phyloP scores from a whole-genome alignment of 352 stramenopile species.

The Bremia lactucae region DNA sequence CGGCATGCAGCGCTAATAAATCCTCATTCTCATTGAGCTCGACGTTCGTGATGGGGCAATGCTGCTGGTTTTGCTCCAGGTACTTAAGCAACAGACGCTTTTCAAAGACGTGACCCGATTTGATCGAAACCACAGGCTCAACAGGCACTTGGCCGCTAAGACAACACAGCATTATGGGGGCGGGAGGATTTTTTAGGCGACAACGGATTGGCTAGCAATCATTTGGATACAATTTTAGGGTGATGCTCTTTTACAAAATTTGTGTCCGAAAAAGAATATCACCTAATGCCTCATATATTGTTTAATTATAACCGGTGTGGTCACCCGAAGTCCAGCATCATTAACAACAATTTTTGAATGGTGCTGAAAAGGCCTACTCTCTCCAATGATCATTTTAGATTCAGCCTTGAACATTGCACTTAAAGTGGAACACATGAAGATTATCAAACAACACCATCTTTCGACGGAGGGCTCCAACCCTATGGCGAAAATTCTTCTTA shows the following conservation, averaged over 20 bases:
- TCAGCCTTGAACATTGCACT: no score
- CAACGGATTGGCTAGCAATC: slow-evolving; percentile 5
- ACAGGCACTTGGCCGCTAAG: slow-evolving; percentile 74
- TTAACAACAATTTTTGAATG: no score
- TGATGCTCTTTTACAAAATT: no score
- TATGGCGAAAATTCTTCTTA: slow-evolving; percentile 27
- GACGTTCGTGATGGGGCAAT: slow-evolving; percentile 62
- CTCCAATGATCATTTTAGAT: no score
- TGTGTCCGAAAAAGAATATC: no score
- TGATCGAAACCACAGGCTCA: slow-evolving; percentile 75
- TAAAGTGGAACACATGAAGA: slow-evolving; percentile 22
- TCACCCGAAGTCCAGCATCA: no score
- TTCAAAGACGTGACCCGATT: slow-evolving; percentile 84
- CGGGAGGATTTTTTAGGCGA: slow-evolving; percentile 3
- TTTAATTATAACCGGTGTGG: no score
- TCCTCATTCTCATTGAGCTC: slow-evolving; percentile 51
- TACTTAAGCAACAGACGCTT: slow-evolving; percentile 80
- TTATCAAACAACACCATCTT: slow-evolving; percentile 34
- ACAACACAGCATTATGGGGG: slow-evolving; percentile 51
- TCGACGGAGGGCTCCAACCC: slow-evolving; percentile 32
- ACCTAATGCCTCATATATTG: no score
- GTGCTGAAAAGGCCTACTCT: no score
- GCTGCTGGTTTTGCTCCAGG: slow-evolving; percentile 51
- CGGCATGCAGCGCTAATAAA: slow-evolving; percentile 46
- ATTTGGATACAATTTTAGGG: slow-evolving; percentile 3